Base-by-base conservation (phyloP, 257 asterid genomes). In the Solanum medicagineum region DNA sequence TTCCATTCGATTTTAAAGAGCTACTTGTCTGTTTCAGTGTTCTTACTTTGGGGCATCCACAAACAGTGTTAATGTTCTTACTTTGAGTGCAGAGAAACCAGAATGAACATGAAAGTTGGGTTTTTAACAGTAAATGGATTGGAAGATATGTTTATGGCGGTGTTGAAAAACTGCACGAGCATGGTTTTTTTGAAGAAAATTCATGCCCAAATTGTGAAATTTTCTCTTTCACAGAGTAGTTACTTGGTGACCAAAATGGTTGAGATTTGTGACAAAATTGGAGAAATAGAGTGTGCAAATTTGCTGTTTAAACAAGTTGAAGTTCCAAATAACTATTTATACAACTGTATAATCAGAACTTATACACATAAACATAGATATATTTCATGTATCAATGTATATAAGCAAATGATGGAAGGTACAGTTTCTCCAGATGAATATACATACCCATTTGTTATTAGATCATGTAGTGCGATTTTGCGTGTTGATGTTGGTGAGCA, bases 211-310 rank as follows among this genome's bases (percentile, higher is more conserved):
- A 90, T 93, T 87, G 91, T 91, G 87, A 92, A 92, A 73, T 86
- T 91, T 17, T 92, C 95, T 17, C 45, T 93, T 45, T 47, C 91
- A 10, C 94, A 91, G 54, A 93, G 97, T 94, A 95, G 89, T 86
- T 91, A 93, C 88, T 88, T 95, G 90, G 94, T 92, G n/a, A 93
- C 97, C 6, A 94, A 87, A 89, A 93, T 94, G 97, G 62, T 95
- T 86, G 93, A 95, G 65, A 88, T 91, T 57, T 95, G 98, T 83
- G 94, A 91, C 83, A 90, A 85, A 88, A 86, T 17, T 47, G 94
- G 94, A 29, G 93, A 90, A 49, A 90, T 89, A 26, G 86, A 89
- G 32, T 92, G 93, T 79, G 97, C 97, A 77, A 84, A 84, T 57
- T 85, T 84, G 89, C 87, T 95, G 12, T 95, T 95, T 81, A 86